Evolutionary conservation across 805 yeast genomes (phyloP).

Genomic region (Clavispora phyllophila): DNA sequence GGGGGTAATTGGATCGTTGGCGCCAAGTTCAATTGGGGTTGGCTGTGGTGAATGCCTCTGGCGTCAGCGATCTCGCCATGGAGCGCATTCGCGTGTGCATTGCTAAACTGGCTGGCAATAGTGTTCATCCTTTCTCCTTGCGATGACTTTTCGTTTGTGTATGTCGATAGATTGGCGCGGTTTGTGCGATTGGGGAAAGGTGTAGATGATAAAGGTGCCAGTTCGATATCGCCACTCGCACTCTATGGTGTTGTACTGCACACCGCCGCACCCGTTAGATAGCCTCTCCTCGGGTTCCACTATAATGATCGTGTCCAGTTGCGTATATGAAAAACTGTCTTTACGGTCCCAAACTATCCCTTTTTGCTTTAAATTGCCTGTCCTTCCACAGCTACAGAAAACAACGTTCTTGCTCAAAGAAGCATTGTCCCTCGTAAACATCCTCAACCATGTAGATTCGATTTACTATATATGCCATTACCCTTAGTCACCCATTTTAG

Average conservation of each 20-base stretch:
- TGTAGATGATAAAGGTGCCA: neutral
- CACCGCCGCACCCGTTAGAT: neutral
- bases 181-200: neutral
- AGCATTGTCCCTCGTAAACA: too few species aligned
- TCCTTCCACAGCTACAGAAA: too few species aligned
- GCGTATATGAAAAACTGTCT: too few species aligned
- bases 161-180: neutral
- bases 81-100: conserved; percentile 23
- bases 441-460: neutral
- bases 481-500: conserved; percentile 5
- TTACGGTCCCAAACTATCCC: too few species aligned
- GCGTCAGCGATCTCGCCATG: conserved; percentile 26
- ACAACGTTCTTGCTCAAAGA: too few species aligned
- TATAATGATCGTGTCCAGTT: too few species aligned
- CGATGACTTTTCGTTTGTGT: neutral
- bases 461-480: neutral
- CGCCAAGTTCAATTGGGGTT: conserved; percentile 34
- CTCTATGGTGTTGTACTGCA: neutral
- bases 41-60: conserved; percentile 15
- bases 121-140: conserved; percentile 27
- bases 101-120: conserved; percentile 34
- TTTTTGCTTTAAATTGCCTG: too few species aligned
- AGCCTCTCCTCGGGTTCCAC: neutral
- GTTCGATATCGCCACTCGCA: neutral
- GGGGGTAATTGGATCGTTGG: conserved; percentile 76